These are phyloP conservation scores for Candida vartiovaarae DNA, from an alignment of 805 yeast species.

Conservation along the genomic window DNA sequence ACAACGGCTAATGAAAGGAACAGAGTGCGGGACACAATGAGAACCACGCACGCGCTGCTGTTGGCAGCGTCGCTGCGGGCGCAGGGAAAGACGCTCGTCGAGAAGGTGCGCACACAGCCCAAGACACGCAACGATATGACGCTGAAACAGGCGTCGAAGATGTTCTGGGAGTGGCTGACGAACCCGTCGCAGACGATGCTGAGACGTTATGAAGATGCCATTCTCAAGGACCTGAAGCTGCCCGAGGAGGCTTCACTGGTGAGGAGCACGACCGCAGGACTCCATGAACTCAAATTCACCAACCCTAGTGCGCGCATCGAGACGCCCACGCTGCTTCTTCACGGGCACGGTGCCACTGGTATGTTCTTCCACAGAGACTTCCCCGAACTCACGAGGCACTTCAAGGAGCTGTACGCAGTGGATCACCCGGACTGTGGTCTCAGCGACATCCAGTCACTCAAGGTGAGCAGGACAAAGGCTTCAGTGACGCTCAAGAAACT, in stretches of 20 bases:
- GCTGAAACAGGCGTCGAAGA: slow-evolving; percentile 6
- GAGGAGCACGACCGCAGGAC: slow-evolving; percentile 10
- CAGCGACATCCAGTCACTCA: slow-evolving; percentile 29
- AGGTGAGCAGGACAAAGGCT: slow-evolving; percentile 7
- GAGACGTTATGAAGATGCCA: slow-evolving; percentile 13
- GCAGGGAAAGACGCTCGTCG: slow-evolving; percentile 6
- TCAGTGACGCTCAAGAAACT: slow-evolving; percentile 11
- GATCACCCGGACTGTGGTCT: slow-evolving; percentile 71
- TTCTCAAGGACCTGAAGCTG: slow-evolving; percentile 8
- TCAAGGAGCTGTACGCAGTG: slow-evolving; percentile 58
- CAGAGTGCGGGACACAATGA: no score
- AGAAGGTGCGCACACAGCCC: slow-evolving; percentile 11
- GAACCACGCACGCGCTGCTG: no score
- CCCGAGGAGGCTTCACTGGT: slow-evolving; percentile 7
- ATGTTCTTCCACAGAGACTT: slow-evolving; percentile 76
- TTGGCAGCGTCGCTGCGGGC: neutral
- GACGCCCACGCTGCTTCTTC: slow-evolving; percentile 52
- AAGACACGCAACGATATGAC: slow-evolving; percentile 11
- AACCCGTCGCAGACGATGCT: slow-evolving; percentile 9
- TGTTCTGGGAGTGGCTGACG: slow-evolving; percentile 16
- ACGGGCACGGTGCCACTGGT: slow-evolving; percentile 91
- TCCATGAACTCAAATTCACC: slow-evolving; percentile 21
- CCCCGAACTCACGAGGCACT: slow-evolving; percentile 35
- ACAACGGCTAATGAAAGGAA: no score
- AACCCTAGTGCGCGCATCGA: slow-evolving; percentile 14